A percentile compares a stretch with the other conserved stretches of the same genome.
Conservation (phyloP, 2,329 filamentous ascomycete species). For the Cladobotryum protrusum region DNA sequence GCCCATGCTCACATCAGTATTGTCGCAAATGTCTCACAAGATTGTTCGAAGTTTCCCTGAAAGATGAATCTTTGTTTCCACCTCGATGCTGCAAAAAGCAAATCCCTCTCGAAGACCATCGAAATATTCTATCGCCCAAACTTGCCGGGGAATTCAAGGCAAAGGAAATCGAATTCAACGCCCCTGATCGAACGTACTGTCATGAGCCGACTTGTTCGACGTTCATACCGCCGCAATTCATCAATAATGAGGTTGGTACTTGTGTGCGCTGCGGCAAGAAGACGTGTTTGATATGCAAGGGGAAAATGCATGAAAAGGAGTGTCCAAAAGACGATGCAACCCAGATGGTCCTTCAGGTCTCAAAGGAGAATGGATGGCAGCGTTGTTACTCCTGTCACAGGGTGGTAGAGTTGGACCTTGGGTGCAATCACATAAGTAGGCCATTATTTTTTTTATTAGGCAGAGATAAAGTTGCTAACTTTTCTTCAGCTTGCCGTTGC, state of each 20-base stretch:
- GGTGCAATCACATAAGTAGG: conserved; percentile 55
- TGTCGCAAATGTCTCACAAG: conserved; percentile 41
- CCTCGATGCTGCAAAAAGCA: conserved; percentile 44
- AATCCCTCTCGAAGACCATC: conserved; percentile 32
- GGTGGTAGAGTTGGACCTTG: conserved; percentile 43
- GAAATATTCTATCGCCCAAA: conserved; percentile 28
- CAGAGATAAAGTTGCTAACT: neutral
- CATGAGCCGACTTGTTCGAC: conserved; percentile 33
- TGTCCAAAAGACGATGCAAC: conserved; percentile 40
- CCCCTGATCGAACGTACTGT: conserved; percentile 47
- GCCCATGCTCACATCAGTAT: conserved; percentile 38
- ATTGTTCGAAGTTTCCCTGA: conserved; percentile 39
- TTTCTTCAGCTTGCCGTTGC: conserved; percentile 38
- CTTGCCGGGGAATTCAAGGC: conserved; percentile 31
- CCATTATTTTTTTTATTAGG: conserved; percentile 12
- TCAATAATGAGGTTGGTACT: conserved; percentile 27
- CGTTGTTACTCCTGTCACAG: conserved; percentile 39
- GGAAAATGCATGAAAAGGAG: conserved; percentile 34
- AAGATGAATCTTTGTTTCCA: conserved; percentile 48
- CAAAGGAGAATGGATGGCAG: conserved; percentile 42
- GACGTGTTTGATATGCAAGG: conserved; percentile 50
- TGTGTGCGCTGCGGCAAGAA: conserved; percentile 36
- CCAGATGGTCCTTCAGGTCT: conserved; percentile 35
- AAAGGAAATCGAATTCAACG: conserved; percentile 45
- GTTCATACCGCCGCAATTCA: conserved; percentile 36